phyloP scores from a whole-genome alignment of 2,329 filamentous ascomycete genomes.

The Furcasterigmium sp. region DNA sequence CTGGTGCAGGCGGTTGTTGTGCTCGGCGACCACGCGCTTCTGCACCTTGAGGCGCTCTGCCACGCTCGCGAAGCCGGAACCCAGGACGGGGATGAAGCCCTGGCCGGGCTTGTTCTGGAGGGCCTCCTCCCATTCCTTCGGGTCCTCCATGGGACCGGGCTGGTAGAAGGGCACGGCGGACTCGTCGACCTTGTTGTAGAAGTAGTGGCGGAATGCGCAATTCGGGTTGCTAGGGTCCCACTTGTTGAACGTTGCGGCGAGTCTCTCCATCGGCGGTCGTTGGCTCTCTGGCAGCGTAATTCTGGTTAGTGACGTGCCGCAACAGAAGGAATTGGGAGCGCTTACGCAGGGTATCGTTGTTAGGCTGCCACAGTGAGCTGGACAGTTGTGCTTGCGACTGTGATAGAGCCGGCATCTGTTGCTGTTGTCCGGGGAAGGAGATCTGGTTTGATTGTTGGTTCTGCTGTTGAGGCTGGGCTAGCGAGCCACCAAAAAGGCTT shows the following conservation, averaged over 20 bases:
- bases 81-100: conserved; percentile 72
- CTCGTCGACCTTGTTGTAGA: conserved; percentile 80
- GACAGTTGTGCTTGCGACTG: conserved; percentile 42
- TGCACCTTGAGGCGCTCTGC: conserved; percentile 69
- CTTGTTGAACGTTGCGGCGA: conserved; percentile 63
- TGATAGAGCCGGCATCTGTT: conserved; percentile 35
- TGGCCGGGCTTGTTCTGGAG: conserved; percentile 72
- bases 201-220: conserved; percentile 76
- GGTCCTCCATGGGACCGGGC: conserved; percentile 64
- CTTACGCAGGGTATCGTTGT: conserved; percentile 44
- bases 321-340: conserved; percentile 1
- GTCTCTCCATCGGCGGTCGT: conserved; percentile 71
- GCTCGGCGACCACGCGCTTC: conserved; percentile 61
- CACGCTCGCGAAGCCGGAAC: conserved; percentile 67
- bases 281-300: conserved; percentile 43
- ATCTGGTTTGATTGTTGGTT: no score
- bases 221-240: conserved; percentile 66
- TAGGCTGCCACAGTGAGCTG: conserved; percentile 48
- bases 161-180: conserved; percentile 71
- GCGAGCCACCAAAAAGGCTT: conserved; percentile 26
- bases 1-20: conserved; percentile 69
- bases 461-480: conserved; percentile 24
- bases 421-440: no score
- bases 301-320: no score
- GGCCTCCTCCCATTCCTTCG: conserved; percentile 78